Conservation (phyloP, 768 basidiomycete genomes). For the Auricularia sp. region DNA sequence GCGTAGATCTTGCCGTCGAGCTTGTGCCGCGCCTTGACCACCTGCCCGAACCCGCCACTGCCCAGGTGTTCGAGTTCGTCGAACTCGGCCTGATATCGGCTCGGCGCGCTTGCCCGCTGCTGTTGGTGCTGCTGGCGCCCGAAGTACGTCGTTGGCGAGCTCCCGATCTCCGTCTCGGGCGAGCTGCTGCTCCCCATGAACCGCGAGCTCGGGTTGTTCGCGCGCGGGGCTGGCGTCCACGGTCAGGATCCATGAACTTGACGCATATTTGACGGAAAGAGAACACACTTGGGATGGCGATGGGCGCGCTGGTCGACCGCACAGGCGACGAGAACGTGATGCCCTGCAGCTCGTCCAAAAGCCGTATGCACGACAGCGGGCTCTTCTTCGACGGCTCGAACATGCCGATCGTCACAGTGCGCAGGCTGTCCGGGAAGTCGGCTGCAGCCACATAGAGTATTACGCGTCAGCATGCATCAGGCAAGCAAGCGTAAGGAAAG, state of each 20-base stretch:
- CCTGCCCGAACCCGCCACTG: conserved; percentile 20
- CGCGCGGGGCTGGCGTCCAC: conserved; percentile 38
- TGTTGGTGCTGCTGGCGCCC: conserved; percentile 13
- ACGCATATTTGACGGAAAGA: conserved; percentile 11
- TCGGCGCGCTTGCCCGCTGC: conserved; percentile 39
- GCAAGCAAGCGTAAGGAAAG: not conserved
- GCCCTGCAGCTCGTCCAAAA: conserved; percentile 50
- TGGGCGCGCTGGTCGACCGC: not conserved
- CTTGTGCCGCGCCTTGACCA: not conserved
- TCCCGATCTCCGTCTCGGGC: conserved; percentile 55
- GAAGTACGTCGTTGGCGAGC: conserved; percentile 21
- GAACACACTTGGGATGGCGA: not conserved
- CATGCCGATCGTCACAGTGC: conserved; percentile 35
- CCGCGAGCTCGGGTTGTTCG: not conserved
- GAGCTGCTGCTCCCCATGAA: conserved; percentile 34
- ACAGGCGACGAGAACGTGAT: not conserved
- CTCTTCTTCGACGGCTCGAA: conserved; percentile 47
- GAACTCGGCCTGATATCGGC: conserved; percentile 90
- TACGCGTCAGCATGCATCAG: conserved; percentile 15
- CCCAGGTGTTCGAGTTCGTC: conserved; percentile 81
- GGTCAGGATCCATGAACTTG: conserved; percentile 23
- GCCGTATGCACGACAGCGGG: conserved; percentile 43
- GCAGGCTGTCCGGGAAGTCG: not conserved
- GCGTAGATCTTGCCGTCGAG: conserved; percentile 81
- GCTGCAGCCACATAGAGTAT: conserved; percentile 33